Base-by-base conservation (phyloP, 2,329 filamentous ascomycete genomes). In the Pestalotiopsis sp. region DNA sequence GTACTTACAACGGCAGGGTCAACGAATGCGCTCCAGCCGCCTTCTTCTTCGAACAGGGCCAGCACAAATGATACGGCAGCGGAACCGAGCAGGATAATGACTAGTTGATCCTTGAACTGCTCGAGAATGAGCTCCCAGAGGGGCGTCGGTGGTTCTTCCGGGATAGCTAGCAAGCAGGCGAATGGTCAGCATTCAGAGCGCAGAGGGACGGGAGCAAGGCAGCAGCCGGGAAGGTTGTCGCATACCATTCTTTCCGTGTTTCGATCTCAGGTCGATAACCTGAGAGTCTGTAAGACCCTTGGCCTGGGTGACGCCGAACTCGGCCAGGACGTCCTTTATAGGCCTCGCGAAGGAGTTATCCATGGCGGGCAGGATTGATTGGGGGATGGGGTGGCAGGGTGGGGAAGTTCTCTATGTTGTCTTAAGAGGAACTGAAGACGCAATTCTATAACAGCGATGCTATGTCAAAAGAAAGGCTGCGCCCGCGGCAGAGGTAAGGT, bases 21-120 rank as follows among this genome's bases (percentile, higher is more conserved):
- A 70, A 99, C 96, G 80, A 99, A 99, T 45, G 95, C 96, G 72
- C 94, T 95, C 94, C 94, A 98, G 75, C 94, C 96, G 75, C 95
- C 94, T 70, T 93, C 93, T 59, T 96, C 92, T 80, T 99, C 96
- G 74, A 99, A 94, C 13, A 99, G 87, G 31, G 96, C 96, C 71
- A 99, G 86, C 31, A 95, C 90, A 79, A 99, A 98, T 2, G 96
- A 98, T 45, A 99, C 91, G 23, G 92, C 94, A 12, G 96, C 96
- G 49, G 95, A 98, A 67, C 90, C 96, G 64, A 99, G 88, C 25
- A 99, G 87, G 75, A 99, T 99, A 66, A 99, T 88, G 74, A 99
- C 96, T 62, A 99, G 90, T 82, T 99, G 96, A 80, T 99, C 96
- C 83, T 99, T 98, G 88, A 99, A 99, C 81, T 99, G 96, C 83